These are phyloP conservation scores for Colletotrichum ledebouriae DNA, from an alignment of 2,329 filamentous ascomycete genomes.

Conservation along the genomic window DNA sequence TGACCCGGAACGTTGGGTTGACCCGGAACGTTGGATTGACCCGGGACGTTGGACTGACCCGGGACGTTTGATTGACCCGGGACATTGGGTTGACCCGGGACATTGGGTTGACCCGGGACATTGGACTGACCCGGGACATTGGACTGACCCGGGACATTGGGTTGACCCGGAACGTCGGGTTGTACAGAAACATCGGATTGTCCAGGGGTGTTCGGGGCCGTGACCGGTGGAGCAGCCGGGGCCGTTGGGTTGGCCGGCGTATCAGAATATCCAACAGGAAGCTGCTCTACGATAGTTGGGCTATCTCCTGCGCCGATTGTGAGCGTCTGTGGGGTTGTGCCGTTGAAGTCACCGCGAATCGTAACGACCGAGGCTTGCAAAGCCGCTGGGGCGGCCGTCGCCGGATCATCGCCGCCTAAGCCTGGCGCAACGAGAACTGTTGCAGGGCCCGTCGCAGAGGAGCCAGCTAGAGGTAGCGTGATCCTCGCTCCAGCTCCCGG, in stretches of 20 bases:
- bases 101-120: no score
- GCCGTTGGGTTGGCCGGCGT: slow-evolving; percentile 2
- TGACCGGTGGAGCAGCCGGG: background rate
- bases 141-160: no score
- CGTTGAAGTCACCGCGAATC: slow-evolving; percentile 27
- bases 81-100: no score
- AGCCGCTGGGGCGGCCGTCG: slow-evolving; percentile 11
- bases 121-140: no score
- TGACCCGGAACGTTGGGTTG: no score
- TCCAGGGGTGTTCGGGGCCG: background rate
- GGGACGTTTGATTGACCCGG: no score
- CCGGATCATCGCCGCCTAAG: slow-evolving; percentile 32
- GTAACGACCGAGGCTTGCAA: slow-evolving; percentile 13
- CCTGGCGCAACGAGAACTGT: slow-evolving; percentile 27
- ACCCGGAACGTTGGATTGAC: no score
- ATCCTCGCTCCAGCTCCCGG: slow-evolving; percentile 20
- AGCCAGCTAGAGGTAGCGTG: slow-evolving; percentile 6
- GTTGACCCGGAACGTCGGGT: no score
- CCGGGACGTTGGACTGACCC: no score
- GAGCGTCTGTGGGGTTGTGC: slow-evolving; percentile 16
- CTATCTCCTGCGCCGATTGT: slow-evolving; percentile 15
- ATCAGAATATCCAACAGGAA: slow-evolving; percentile 15
- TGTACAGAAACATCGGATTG: no score
- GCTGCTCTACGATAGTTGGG: slow-evolving; percentile 31
- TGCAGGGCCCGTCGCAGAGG: background rate